phyloP scores from a whole-genome alignment of 495 filamentous ascomycete genomes.

The Copromyces sp. region DNA sequence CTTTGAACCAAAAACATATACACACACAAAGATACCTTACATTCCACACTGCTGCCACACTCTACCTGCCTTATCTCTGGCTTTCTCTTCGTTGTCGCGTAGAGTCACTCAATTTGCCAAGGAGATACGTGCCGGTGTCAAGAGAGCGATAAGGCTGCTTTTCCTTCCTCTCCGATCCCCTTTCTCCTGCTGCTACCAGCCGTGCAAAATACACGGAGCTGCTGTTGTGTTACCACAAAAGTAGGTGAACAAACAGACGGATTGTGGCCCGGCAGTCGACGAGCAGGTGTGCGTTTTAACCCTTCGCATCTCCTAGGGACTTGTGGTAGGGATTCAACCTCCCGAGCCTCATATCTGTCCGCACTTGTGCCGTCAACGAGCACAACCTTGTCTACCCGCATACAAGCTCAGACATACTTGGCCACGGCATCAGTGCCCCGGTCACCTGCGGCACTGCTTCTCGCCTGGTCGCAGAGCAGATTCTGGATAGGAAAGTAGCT shows the following conservation, averaged over 20 bases:
- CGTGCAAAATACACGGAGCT: neutral
- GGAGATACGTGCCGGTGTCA: neutral
- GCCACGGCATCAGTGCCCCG: neutral
- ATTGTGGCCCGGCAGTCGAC: neutral
- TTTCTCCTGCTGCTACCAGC: neutral
- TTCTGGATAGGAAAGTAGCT: neutral
- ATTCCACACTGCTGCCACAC: neutral
- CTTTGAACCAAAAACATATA: neutral
- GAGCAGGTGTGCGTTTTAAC: neutral
- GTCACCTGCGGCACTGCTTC: neutral
- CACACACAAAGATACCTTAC: neutral
- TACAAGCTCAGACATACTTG: neutral
- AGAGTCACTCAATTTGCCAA: neutral
- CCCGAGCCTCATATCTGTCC: neutral
- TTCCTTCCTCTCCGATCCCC: neutral
- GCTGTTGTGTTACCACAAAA: neutral
- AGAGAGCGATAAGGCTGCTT: neutral
- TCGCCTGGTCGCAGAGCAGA: neutral
- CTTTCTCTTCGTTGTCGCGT: neutral
- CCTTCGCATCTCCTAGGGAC: neutral
- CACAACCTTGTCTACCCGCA: constrained; percentile 4
- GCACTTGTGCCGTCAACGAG: neutral
- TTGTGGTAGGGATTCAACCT: neutral
- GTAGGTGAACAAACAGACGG: neutral
- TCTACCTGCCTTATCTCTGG: neutral